Conservation (phyloP, 2,329 filamentous ascomycete genomes). For the Arthrinium phaeospermum region DNA sequence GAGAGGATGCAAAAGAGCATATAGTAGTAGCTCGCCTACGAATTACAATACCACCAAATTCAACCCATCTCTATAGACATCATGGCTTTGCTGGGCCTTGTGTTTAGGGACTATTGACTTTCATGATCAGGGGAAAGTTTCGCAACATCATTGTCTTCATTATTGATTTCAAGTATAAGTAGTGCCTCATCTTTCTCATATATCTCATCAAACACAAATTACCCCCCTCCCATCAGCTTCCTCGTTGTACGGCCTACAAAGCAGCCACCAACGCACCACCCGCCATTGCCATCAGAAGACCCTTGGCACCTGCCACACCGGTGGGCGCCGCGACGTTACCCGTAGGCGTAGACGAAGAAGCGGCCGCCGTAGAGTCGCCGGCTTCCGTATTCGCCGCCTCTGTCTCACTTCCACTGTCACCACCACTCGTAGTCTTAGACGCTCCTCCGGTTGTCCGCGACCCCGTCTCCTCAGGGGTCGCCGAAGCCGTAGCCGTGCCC, state of each 20-base stretch:
- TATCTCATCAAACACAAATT: not conserved
- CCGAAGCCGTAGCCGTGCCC: slow-evolving; percentile 35
- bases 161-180: not conserved
- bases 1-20: not conserved
- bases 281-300: slow-evolving; percentile 33
- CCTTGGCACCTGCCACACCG: slow-evolving; percentile 32
- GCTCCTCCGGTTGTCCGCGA: not conserved
- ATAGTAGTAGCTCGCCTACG: not conserved
- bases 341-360: slow-evolving; percentile 23
- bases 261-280: slow-evolving; percentile 37
- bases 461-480: not conserved
- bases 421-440: slow-evolving; percentile 6
- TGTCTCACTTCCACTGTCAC: not conserved
- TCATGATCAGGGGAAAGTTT: not conserved
- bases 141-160: not conserved
- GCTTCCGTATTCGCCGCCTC: not conserved
- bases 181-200: not conserved
- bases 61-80: not conserved
- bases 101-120: not conserved
- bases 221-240: not conserved
- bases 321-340: slow-evolving; percentile 35
- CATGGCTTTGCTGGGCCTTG: not conserved
- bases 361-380: not conserved
- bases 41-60: not conserved
- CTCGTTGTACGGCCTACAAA: slow-evolving; percentile 28